Evolutionary conservation across 2,329 filamentous ascomycete species (phyloP).

Genomic region (Fusarium temperatum): DNA sequence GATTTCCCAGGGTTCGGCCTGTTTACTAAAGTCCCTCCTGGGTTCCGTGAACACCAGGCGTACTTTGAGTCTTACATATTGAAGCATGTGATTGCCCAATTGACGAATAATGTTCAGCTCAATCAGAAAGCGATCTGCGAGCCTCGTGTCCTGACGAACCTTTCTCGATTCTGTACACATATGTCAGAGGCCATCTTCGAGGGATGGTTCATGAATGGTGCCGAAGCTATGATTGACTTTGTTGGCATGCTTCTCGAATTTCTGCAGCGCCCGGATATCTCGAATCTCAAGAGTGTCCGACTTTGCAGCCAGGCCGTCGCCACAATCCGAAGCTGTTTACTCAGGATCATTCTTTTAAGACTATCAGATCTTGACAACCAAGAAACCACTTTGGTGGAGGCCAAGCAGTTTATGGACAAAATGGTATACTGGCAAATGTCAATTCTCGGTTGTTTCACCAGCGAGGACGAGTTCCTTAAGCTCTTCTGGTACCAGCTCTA

Average conservation of each 20-base stretch:
- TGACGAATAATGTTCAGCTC: conserved; percentile 75
- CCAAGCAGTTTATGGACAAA: conserved; percentile 79
- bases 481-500: conserved; percentile 95
- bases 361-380: conserved; percentile 84
- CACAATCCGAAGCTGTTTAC: conserved; percentile 78
- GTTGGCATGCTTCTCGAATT: conserved; percentile 87
- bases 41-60: conserved; percentile 92
- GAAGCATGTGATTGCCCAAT: conserved; percentile 74
- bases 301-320: conserved; percentile 86
- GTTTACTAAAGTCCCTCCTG: conserved; percentile 87
- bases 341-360: conserved; percentile 80
- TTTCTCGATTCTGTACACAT: conserved; percentile 82
- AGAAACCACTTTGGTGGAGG: conserved; percentile 66
- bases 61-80: conserved; percentile 94
- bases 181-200: conserved; percentile 92
- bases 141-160: conserved; percentile 84
- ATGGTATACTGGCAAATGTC: conserved; percentile 97
- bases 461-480: conserved; percentile 83
- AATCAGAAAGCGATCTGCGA: conserved; percentile 80
- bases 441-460: conserved; percentile 79
- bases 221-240: conserved; percentile 85
- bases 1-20: conserved; percentile 90
- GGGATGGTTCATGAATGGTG: conserved; percentile 94
- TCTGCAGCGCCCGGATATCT: conserved; percentile 84
- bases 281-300: conserved; percentile 84